Evolutionary conservation across 1,139 yeast species (phyloP).

Genomic region (Kodamaea suecica): DNA sequence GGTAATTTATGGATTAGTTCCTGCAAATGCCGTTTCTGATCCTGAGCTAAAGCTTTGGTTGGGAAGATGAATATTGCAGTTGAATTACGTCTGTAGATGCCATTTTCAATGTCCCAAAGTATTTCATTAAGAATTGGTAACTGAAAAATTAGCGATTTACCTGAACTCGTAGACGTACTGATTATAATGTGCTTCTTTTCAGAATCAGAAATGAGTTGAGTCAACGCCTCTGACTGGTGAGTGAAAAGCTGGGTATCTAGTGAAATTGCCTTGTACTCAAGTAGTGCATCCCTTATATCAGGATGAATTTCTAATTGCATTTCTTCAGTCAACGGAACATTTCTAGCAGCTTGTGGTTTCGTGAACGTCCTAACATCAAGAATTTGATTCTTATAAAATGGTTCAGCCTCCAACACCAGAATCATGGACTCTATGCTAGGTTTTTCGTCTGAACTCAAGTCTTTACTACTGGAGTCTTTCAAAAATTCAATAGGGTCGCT

Average conservation of each 20-base stretch:
- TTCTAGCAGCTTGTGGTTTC: slow-evolving; percentile 19
- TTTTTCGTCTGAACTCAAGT: slow-evolving; percentile 7
- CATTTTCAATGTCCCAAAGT: slow-evolving; percentile 36
- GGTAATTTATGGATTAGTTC: slow-evolving; percentile 52
- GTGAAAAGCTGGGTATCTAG: slow-evolving; percentile 55
- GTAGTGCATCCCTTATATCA: slow-evolving; percentile 42
- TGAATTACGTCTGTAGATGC: slow-evolving; percentile 20
- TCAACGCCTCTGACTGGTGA: slow-evolving; percentile 80
- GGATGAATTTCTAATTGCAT: slow-evolving; percentile 36
- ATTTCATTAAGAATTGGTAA: slow-evolving; percentile 70
- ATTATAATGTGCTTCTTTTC: slow-evolving; percentile 62
- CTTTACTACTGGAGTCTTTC: slow-evolving; percentile 19
- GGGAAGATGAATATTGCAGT: slow-evolving; percentile 91
- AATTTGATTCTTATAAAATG: slow-evolving; percentile 61
- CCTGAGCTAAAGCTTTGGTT: slow-evolving; percentile 96
- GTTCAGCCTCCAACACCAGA: slow-evolving; percentile 38
- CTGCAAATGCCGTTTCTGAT: slow-evolving; percentile 77
- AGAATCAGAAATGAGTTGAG: slow-evolving; percentile 46
- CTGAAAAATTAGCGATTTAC: slow-evolving; percentile 89
- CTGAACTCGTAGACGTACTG: slow-evolving; percentile 93
- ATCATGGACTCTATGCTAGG: slow-evolving; percentile 41
- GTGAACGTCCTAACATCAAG: slow-evolving; percentile 34
- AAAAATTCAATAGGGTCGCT: slow-evolving; percentile 38
- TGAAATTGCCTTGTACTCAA: slow-evolving; percentile 46
- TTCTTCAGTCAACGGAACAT: slow-evolving; percentile 28